Base-by-base conservation (phyloP, 148 eudicot species). In the Camellia sinensis region DNA sequence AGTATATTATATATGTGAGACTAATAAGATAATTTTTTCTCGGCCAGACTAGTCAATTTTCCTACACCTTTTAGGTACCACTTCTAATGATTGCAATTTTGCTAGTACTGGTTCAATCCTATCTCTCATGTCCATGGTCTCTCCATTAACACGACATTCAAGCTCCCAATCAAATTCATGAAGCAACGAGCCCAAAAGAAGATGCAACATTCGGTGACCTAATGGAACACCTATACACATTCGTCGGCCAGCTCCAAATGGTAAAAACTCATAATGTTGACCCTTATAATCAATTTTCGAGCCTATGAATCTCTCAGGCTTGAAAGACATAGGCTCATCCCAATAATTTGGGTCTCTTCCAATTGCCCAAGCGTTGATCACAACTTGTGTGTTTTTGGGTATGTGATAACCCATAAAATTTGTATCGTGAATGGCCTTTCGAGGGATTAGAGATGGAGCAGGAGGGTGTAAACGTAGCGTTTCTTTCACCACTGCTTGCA, bases 81-180 rank as follows among this genome's bases (percentile, higher is more conserved):
- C 68, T 22, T 0, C 11, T 4, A 74, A 41, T 12, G 81, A 59
- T n/a, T 54, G 76, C 15, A 15, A 37, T 17, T 69, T 81, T 5
- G 73, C 57, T 9, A 72, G 46, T 1, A 78, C 73, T 13, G 72
- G 3, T 4, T 81, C 84, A 54, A 72, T 22, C 45, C 62, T 82
- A 18, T 82, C 84, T 6, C 66, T 65, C 80, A 78, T 77, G 71
- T 82, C 80, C 62, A 82, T n/a, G 2, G 70, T 29, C 41, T 77
- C 70, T 1, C 59, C 21, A 21, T 4, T 29, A 29, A 29, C 19
- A 61, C 1, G 0, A 61, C 1, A 19, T 7, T 5, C 64, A 17
- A 61, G 6, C 73, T 79, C 82, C 81, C 81, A 83, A 37, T 83
- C 79, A 57, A 83, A 83, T 22, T 78, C 79, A 18, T 82, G 85